Conservation (phyloP, 768 basidiomycete genomes). For the Lentinula sp. region DNA sequence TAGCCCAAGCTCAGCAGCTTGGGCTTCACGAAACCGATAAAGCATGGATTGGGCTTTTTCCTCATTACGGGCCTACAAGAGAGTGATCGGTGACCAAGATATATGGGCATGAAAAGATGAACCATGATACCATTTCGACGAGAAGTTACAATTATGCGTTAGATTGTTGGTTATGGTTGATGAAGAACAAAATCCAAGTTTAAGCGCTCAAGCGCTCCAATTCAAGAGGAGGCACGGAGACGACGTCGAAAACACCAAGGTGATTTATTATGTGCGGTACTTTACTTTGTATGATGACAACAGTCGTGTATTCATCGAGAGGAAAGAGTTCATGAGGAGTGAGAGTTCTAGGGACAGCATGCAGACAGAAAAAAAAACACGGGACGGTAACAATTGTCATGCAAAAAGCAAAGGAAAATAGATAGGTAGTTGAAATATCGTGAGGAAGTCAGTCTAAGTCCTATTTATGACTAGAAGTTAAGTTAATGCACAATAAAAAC, state of each 20-base stretch:
- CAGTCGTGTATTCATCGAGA: not conserved
- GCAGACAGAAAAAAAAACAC: not conserved
- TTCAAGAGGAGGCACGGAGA: no score
- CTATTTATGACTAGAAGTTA: not conserved
- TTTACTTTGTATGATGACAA: not conserved
- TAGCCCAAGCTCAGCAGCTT: slow-evolving; percentile 92
- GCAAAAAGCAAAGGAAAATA: not conserved
- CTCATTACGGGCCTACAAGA: slow-evolving; percentile 85
- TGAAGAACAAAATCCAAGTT: no score
- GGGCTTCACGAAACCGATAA: slow-evolving; percentile 93
- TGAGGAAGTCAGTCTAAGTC: not conserved
- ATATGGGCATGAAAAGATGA: not conserved
- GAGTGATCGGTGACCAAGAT: not conserved
- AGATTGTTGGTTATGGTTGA: not conserved
- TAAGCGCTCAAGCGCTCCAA: no score
- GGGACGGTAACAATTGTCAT: not conserved
- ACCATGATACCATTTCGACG: not conserved
- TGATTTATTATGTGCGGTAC: no score
- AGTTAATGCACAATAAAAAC: not conserved
- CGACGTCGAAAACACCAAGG: no score
- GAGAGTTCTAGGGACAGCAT: not conserved
- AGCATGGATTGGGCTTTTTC: slow-evolving; percentile 97
- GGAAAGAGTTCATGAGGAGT: not conserved
- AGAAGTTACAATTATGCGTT: not conserved
- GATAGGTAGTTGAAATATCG: not conserved